A percentile compares a stretch with the other conserved stretches of the same genome.
Conservation (phyloP, 2,329 filamentous ascomycete genomes). For the Cordyceps pruinosa region DNA sequence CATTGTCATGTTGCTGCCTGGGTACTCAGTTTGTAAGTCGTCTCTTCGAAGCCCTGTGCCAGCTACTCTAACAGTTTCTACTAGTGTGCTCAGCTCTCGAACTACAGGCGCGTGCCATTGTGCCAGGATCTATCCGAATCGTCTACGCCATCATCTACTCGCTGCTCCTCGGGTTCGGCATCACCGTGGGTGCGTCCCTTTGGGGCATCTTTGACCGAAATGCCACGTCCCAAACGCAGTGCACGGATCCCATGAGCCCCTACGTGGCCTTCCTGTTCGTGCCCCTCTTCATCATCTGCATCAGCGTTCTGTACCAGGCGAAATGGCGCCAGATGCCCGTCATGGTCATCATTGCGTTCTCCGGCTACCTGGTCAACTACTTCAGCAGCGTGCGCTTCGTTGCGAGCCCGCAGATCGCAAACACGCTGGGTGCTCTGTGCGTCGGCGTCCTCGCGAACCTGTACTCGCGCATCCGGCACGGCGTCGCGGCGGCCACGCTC, state of each 20-base stretch:
- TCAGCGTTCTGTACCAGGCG: slow-evolving; percentile 72
- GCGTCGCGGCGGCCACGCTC: slow-evolving; percentile 41
- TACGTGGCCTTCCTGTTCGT: slow-evolving; percentile 63
- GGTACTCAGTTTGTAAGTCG: slow-evolving; percentile 50
- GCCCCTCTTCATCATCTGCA: slow-evolving; percentile 62
- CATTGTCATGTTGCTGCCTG: slow-evolving; percentile 59
- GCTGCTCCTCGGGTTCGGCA: slow-evolving; percentile 64
- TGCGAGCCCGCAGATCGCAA: slow-evolving; percentile 67
- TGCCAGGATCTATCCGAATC: slow-evolving; percentile 66
- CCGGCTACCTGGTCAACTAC: slow-evolving; percentile 70
- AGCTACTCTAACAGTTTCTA: slow-evolving; percentile 16
- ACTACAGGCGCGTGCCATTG: slow-evolving; percentile 60
- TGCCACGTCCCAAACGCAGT: slow-evolving; percentile 39
- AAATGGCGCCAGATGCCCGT: slow-evolving; percentile 74
- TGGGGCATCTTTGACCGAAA: slow-evolving; percentile 54
- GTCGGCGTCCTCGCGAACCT: slow-evolving; percentile 73
- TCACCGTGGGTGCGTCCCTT: slow-evolving; percentile 58
- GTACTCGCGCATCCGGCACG: slow-evolving; percentile 56
- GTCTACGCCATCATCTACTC: slow-evolving; percentile 71
- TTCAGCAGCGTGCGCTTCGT: slow-evolving; percentile 60
- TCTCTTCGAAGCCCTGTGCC: neutral
- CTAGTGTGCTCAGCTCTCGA: slow-evolving; percentile 47
- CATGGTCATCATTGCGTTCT: slow-evolving; percentile 67
- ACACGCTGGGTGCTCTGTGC: slow-evolving; percentile 67
- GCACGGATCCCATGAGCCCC: slow-evolving; percentile 36